These are phyloP conservation scores for Trifolium subterraneum DNA, from an alignment of 306 rosid species.

Conservation along the genomic window DNA sequence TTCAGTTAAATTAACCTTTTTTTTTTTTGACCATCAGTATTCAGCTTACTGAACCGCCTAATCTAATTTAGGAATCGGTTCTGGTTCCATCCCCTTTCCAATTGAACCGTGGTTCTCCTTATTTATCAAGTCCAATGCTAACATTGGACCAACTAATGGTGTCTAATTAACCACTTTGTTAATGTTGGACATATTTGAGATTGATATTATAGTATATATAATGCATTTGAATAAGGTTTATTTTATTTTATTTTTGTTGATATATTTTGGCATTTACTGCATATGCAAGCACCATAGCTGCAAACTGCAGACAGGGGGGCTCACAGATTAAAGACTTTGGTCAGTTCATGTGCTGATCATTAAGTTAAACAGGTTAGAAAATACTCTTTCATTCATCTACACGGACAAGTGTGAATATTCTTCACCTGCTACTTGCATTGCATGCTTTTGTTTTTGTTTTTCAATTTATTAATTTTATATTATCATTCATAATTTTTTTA, in stretches of 20 bases:
- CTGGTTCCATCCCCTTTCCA: too few relatives aligned
- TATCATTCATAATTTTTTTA: neutral
- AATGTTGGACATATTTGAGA: constrained; percentile 16
- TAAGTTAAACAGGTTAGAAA: constrained; percentile 39
- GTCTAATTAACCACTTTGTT: too few relatives aligned
- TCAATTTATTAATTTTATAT: too few relatives aligned
- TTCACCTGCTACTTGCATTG: constrained; percentile 18
- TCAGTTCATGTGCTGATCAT: constrained; percentile 51
- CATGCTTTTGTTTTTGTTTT: constrained; percentile 16
- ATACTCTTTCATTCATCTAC: constrained; percentile 24
- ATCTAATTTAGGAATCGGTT: too few relatives aligned
- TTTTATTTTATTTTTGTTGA: neutral
- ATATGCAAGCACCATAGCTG: constrained; percentile 44
- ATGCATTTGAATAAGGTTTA: constrained; percentile 38
- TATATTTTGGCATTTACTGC: constrained; percentile 47
- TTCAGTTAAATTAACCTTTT: too few relatives aligned
- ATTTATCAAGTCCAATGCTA: too few relatives aligned
- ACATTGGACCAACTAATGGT: too few relatives aligned
- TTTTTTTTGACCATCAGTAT: too few relatives aligned
- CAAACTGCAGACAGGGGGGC: constrained; percentile 48
- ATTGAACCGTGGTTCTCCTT: too few relatives aligned
- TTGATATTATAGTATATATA: neutral
- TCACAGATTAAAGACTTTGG: constrained; percentile 44
- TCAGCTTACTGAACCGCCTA: too few relatives aligned
- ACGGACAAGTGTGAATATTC: constrained; percentile 33